Percentiles rank a stretch among this genome's conserved stretches.
These are phyloP conservation scores for Colletotrichum higginsianum DNA, from an alignment of 2,329 filamentous ascomycete genomes.

Conservation along the genomic window DNA sequence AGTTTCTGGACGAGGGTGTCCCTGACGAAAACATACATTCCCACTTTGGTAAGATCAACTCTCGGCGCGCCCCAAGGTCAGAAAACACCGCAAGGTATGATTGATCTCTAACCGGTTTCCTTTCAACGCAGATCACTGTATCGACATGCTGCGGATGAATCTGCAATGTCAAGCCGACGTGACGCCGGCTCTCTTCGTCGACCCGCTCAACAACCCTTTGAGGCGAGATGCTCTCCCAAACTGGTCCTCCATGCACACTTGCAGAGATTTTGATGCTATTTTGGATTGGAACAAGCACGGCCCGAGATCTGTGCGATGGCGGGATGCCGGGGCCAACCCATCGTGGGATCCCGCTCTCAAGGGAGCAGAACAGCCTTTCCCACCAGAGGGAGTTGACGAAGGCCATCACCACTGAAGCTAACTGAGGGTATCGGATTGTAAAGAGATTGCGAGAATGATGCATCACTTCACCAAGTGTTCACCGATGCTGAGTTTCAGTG, in stretches of 20 bases:
- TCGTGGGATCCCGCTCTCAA: conserved; percentile 28
- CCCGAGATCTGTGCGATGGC: conserved; percentile 35
- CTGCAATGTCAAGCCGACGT: conserved; percentile 34
- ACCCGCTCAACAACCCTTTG: conserved; percentile 25
- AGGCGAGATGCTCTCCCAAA: conserved; percentile 31
- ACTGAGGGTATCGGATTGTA: too few species aligned
- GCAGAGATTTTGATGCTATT: conserved; percentile 37
- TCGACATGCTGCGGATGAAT: conserved; percentile 37
- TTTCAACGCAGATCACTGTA: conserved; percentile 20
- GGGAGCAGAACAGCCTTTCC: conserved; percentile 32
- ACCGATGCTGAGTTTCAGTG: too few species aligned
- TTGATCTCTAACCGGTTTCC: too few species aligned
- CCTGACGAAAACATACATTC: conserved; percentile 31
- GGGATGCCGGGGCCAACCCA: conserved; percentile 33
- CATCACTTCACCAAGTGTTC: too few species aligned
- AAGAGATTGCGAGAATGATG: too few species aligned
- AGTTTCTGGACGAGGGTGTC: conserved; percentile 31
- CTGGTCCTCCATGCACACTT: conserved; percentile 39
- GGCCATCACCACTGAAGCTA: neutral
- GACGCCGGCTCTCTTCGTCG: conserved; percentile 34
- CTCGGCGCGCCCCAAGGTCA: too few species aligned
- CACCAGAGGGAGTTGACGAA: conserved; percentile 7
- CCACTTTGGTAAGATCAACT: conserved; percentile 14
- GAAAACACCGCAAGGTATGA: too few species aligned
- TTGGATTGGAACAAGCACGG: conserved; percentile 37